Conservation (phyloP, 768 basidiomycete species). For the Rhodocollybia butyracea region DNA sequence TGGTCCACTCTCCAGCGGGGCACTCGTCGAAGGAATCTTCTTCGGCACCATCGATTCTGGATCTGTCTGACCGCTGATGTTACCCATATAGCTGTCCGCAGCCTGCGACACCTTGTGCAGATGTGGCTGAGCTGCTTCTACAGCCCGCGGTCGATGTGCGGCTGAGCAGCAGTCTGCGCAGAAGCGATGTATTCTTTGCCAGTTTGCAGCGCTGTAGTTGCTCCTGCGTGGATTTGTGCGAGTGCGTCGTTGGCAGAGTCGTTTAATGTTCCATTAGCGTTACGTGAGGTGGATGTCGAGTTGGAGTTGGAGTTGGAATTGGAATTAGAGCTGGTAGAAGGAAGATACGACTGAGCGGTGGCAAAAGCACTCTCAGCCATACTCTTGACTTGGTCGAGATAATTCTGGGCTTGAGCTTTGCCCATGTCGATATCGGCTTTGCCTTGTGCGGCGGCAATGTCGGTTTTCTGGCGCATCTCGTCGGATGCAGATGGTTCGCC, state of each 20-base stretch:
- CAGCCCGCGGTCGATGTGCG: slow-evolving; percentile 26
- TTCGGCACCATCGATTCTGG: slow-evolving; percentile 13
- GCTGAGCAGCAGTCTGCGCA: slow-evolving; percentile 30
- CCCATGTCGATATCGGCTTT: slow-evolving; percentile 44
- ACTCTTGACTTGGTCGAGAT: slow-evolving; percentile 54
- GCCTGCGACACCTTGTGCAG: slow-evolving; percentile 19
- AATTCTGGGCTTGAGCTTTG: slow-evolving; percentile 42
- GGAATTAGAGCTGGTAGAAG: slow-evolving; percentile 16
- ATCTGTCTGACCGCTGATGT: slow-evolving; percentile 1
- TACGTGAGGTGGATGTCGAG: slow-evolving; percentile 3
- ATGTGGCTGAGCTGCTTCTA: slow-evolving; percentile 19
- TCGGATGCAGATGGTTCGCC: slow-evolving; percentile 34
- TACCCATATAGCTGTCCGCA: slow-evolving; percentile 3
- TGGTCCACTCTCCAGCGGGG: slow-evolving; percentile 37
- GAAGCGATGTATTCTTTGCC: slow-evolving; percentile 27
- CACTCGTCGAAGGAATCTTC: slow-evolving; percentile 32
- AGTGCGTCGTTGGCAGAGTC: no score
- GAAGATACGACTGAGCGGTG: slow-evolving; percentile 36
- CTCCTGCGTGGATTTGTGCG: slow-evolving; percentile 30
- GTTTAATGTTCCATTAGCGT: slow-evolving; percentile 9
- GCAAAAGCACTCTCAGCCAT: slow-evolving; percentile 39
- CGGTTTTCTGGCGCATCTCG: slow-evolving; percentile 38
- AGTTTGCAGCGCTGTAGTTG: slow-evolving; percentile 24
- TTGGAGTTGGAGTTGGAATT: slow-evolving; percentile 1
- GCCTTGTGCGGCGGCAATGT: slow-evolving; percentile 56